A percentile compares a stretch with the other conserved stretches of the same genome.
Evolutionary conservation across 352 stramenopile genomes (phyloP).

Genomic region (Lagenidium sp.): DNA sequence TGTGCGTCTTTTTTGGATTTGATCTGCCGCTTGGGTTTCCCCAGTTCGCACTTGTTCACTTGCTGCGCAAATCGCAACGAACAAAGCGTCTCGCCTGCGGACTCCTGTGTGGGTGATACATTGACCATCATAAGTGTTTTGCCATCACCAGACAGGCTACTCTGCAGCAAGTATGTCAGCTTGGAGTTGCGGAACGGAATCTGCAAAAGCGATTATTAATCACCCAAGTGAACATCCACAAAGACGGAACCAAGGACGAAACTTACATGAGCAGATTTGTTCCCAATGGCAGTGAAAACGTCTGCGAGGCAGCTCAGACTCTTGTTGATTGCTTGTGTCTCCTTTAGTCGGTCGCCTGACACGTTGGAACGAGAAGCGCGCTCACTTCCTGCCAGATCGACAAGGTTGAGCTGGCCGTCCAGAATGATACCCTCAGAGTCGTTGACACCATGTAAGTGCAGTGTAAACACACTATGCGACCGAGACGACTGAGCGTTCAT

Average conservation of each 20-base stretch:
- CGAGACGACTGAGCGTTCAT: conserved; percentile 88
- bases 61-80: conserved; percentile 95
- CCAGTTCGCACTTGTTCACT: conserved; percentile 96
- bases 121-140: conserved; percentile 99
- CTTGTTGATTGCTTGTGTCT: conserved; percentile 99
- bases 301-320: conserved; percentile 97
- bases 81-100: conserved; percentile 94
- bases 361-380: conserved; percentile 79
- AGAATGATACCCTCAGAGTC: conserved; percentile 52
- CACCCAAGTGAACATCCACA: too few species aligned
- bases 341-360: conserved; percentile 90
- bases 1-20: conserved; percentile 56
- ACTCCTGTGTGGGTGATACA: conserved; percentile 92
- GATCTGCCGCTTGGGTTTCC: conserved; percentile 90
- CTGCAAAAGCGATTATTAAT: too few species aligned
- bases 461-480: conserved; percentile 74
- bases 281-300: conserved; percentile 96
- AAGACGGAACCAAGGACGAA: not conserved
- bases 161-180: conserved; percentile 97
- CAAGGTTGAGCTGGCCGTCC: conserved; percentile 65
- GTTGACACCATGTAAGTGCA: conserved; percentile 80
- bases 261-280: conserved; percentile 91
- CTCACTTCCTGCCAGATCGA: conserved; percentile 77
- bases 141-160: conserved; percentile 95
- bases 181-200: conserved; percentile 98